These are phyloP conservation scores for Agarophyton chilense DNA, from an alignment of 23 red algal species.

Conservation along the genomic window DNA sequence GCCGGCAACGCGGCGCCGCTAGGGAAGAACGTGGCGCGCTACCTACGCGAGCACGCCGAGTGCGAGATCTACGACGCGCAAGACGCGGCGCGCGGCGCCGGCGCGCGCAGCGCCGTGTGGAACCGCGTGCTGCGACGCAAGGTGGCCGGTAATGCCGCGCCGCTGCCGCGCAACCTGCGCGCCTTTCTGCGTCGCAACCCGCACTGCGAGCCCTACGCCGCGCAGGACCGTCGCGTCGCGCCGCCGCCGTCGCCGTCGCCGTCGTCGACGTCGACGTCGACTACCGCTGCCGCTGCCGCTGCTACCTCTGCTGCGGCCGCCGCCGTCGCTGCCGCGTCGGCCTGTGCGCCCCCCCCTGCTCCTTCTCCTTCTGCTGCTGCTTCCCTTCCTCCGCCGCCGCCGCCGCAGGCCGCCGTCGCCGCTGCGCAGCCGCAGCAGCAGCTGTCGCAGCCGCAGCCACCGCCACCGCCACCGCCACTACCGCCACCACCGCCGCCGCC, in stretches of 20 bases:
- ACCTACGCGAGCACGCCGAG: slow-evolving; percentile 79
- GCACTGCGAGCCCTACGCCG: slow-evolving; percentile 82
- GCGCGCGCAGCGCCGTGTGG: too few relatives aligned
- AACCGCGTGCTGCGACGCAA: slow-evolving; percentile 77
- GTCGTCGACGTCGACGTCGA: too few relatives aligned
- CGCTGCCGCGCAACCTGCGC: slow-evolving; percentile 70
- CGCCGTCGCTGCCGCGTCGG: neutral
- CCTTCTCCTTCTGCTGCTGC: neutral
- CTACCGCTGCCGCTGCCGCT: neutral
- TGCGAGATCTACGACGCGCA: slow-evolving; percentile 91
- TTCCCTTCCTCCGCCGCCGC: too few relatives aligned
- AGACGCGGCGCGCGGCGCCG: slow-evolving; percentile 51
- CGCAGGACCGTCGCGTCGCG: slow-evolving; percentile 59
- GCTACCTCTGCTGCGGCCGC: neutral
- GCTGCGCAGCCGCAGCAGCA: too few relatives aligned
- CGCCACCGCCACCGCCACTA: too few relatives aligned
- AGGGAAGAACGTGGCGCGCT: slow-evolving; percentile 79
- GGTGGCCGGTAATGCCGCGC: slow-evolving; percentile 87
- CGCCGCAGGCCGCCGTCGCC: slow-evolving; percentile 53
- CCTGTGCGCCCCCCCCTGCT: slow-evolving; percentile 15
- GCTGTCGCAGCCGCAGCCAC: too few relatives aligned
- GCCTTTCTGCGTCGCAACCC: slow-evolving; percentile 72
- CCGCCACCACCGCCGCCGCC: slow-evolving; percentile 18
- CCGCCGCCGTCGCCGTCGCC: neutral
- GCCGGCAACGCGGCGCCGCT: slow-evolving; percentile 95